Conservation (phyloP, 805 yeast species). For the Schwanniomyces sp. region DNA sequence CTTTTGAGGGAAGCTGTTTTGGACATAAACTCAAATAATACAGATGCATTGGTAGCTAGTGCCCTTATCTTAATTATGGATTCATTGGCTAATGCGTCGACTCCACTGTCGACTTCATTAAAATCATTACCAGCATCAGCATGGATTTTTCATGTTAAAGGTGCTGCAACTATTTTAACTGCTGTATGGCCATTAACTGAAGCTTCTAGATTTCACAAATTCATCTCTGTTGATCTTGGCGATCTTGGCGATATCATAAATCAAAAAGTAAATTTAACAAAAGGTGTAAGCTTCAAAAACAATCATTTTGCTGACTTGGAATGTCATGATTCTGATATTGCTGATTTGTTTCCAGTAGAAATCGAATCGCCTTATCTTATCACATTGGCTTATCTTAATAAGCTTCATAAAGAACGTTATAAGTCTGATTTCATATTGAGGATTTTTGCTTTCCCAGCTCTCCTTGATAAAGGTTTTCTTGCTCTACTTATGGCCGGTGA, state of each 20-base stretch:
- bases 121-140: slow-evolving; percentile 86
- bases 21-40: slow-evolving; percentile 77
- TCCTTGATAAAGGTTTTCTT: slow-evolving; percentile 77
- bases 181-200: slow-evolving; percentile 89
- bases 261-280: slow-evolving; percentile 31
- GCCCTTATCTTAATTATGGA: slow-evolving; percentile 90
- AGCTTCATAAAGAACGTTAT: slow-evolving; percentile 75
- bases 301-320: slow-evolving; percentile 55
- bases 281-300: slow-evolving; percentile 7
- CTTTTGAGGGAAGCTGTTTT: slow-evolving; percentile 82
- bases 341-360: slow-evolving; percentile 84
- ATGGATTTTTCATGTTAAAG: slow-evolving; percentile 96
- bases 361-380: slow-evolving; percentile 81
- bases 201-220: slow-evolving; percentile 42
- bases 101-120: slow-evolving; percentile 49
- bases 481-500: slow-evolving; percentile 83
- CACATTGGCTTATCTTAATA: slow-evolving; percentile 84
- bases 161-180: slow-evolving; percentile 92
- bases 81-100: slow-evolving; percentile 85
- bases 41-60: slow-evolving; percentile 91
- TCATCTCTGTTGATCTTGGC: slow-evolving; percentile 77
- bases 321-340: slow-evolving; percentile 84
- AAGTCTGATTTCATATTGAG: slow-evolving; percentile 84
- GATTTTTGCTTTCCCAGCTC: slow-evolving; percentile 90
- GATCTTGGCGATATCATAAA: slow-evolving; percentile 77